A percentile compares a stretch with the other conserved stretches of the same genome.
phyloP scores from a whole-genome alignment of 2,329 filamentous ascomycete genomes.

The Nemania diffusa region DNA sequence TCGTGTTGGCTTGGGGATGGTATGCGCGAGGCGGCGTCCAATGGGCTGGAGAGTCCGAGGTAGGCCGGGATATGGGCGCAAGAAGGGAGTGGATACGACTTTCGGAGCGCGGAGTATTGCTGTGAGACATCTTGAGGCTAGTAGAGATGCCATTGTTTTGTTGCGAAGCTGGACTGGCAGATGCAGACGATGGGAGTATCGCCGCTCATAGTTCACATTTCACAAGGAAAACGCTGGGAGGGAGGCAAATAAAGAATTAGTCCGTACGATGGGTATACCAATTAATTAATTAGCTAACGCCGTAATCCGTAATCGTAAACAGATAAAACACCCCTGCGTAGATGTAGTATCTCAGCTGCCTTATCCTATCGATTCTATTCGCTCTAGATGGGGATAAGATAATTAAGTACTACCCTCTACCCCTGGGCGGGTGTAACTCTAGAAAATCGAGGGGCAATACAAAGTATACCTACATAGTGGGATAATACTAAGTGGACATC shows the following conservation, averaged over 20 bases:
- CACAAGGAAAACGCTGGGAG: no score
- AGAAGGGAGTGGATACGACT: constrained; percentile 28
- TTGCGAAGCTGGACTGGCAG: no score
- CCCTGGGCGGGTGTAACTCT: not conserved
- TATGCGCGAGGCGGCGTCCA: constrained; percentile 44
- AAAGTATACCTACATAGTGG: no score
- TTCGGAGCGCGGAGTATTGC: constrained; percentile 33
- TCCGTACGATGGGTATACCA: no score
- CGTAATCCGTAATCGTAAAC: not conserved
- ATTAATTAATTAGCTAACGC: not conserved
- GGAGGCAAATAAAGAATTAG: no score
- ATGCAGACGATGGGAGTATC: no score
- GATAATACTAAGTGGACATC: not conserved
- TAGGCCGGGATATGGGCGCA: constrained; percentile 42
- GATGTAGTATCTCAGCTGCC: not conserved
- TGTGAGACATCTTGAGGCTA: constrained; percentile 29
- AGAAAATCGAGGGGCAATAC: not conserved
- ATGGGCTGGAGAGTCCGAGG: constrained; percentile 42
- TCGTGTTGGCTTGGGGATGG: constrained; percentile 46
- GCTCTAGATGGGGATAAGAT: no score
- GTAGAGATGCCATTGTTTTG: constrained; percentile 44
- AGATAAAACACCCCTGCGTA: not conserved
- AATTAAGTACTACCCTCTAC: not conserved
- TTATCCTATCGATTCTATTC: not conserved
- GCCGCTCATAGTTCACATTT: no score